Evolutionary conservation across 768 basidiomycete genomes (phyloP).

Genomic region (Melanogaster broomeanus): DNA sequence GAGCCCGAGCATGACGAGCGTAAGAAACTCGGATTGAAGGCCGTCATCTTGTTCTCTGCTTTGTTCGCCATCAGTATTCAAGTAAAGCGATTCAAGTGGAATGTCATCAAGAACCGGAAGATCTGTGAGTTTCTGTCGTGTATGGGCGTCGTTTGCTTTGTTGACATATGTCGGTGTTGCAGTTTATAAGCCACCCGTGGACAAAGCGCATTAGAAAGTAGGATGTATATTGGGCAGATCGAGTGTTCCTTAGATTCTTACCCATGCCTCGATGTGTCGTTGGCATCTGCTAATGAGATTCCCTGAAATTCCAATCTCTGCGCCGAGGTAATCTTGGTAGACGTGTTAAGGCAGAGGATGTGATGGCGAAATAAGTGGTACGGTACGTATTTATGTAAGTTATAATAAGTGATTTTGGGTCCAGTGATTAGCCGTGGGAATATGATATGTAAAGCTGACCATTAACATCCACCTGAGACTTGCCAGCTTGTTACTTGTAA

Average conservation of each 20-base stretch:
- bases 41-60: conserved; percentile 88
- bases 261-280: conserved; percentile 16
- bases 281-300: conserved; percentile 26
- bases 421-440: conserved; percentile 33
- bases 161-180: conserved; percentile 7
- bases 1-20: conserved; percentile 98
- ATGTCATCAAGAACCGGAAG: conserved; percentile 89
- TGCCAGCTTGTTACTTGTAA: not conserved
- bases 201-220: conserved; percentile 34
- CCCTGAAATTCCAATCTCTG: not conserved
- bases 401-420: no score
- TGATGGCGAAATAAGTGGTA: no score
- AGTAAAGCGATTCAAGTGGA: conserved; percentile 97
- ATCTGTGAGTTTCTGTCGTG: conserved; percentile 57
- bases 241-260: conserved; percentile 26
- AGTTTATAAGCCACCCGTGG: conserved; percentile 43
- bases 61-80: conserved; percentile 81
- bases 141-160: not conserved
- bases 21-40: conserved; percentile 96
- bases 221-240: conserved; percentile 3
- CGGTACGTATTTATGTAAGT: no score
- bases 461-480: conserved; percentile 10
- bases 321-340: not conserved
- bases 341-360: no score
- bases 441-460: not conserved